Evolutionary conservation across 2,329 filamentous ascomycete genomes (phyloP).

Genomic region (Sporothrix brunneoviolacea): DNA sequence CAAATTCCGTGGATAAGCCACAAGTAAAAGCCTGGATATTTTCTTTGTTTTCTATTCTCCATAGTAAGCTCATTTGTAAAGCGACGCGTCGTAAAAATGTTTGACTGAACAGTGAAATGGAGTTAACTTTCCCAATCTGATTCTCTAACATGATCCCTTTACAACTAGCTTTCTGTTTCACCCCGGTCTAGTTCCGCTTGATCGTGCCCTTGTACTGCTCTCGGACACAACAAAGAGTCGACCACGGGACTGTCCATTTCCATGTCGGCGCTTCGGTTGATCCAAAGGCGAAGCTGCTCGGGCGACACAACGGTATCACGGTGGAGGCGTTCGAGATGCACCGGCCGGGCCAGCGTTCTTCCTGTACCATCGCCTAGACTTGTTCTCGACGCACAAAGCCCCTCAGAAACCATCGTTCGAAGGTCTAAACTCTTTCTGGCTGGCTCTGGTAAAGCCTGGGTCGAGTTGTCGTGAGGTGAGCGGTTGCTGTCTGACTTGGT

Average conservation of each 20-base stretch:
- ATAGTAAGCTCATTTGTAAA: not conserved
- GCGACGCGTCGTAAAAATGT: not conserved
- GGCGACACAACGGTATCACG: slow-evolving; percentile 13
- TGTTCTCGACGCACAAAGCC: not conserved
- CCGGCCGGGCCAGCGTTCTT: not conserved
- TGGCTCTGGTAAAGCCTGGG: not conserved
- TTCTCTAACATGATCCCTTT: too few relatives aligned
- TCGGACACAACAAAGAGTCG: not conserved
- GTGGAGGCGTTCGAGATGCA: slow-evolving; percentile 10
- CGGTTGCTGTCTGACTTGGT: slow-evolving; percentile 9
- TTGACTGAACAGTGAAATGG: not conserved
- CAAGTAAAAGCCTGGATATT: too few relatives aligned
- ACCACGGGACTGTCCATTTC: not conserved
- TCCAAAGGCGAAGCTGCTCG: slow-evolving; percentile 16
- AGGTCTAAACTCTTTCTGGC: not conserved
- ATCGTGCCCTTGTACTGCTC: not conserved
- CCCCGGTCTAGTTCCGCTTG: not conserved
- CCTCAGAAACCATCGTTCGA: not conserved
- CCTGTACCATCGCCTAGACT: not conserved
- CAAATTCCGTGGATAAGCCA: too few relatives aligned
- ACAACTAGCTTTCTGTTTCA: too few relatives aligned
- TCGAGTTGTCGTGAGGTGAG: not conserved
- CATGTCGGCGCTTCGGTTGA: not conserved
- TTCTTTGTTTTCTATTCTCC: not conserved
- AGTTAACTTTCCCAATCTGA: too few relatives aligned